Evolutionary conservation across 495 filamentous ascomycete species (phyloP), one percentile per base, ranked within the genome.

Genomic region (Parmelia sp.): DNA sequence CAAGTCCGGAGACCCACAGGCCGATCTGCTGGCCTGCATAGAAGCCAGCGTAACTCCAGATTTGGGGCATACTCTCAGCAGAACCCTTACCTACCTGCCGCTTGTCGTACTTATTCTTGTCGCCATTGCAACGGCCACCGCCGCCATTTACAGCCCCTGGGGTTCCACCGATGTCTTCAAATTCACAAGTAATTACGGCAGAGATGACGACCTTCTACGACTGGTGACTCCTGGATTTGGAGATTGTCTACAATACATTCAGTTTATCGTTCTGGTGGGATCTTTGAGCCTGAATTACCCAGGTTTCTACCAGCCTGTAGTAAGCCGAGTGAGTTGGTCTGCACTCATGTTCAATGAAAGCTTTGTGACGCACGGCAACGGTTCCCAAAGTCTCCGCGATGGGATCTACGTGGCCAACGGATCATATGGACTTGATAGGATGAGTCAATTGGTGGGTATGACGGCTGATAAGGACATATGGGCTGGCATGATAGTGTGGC

Each of bases 191-290:
- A 97, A 97, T 71, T 97, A 92, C 73, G 95, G 94, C 36, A 86
- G 92, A 68, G 95, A 98, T 67, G 88, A 90, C 53, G 94, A 98
- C 73, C 80, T 97, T 63, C 79, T 98, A 47, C 88, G 94, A 37
- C 78, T 97, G 40, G 91, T 98, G 27, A 98, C 94, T 11, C 94
- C 94, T 19, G 94, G 94, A 0, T 98, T 98, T 72, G 92, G 90
- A 15, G 94, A 98, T 69, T 98, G 94, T 73, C 83, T 98, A 37
- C 92, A 98, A 75, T 98, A 97, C 72, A 88, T 98, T 37, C 94
- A 98, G 71, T 97, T 95, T 67, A 82, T 92, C 57, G 89, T 92
- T 25, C 80, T 98, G 40, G 91, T 92, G 0, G 95, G 95, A 2
- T 85, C 87, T 47, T 76, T 98, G 49, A 90, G 88, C 29, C 75